Evolutionary conservation across 345 rosid species (phyloP), one percentile per base, ranked within the genome.

Genomic region (Eucalyptus guilfoylei): DNA sequence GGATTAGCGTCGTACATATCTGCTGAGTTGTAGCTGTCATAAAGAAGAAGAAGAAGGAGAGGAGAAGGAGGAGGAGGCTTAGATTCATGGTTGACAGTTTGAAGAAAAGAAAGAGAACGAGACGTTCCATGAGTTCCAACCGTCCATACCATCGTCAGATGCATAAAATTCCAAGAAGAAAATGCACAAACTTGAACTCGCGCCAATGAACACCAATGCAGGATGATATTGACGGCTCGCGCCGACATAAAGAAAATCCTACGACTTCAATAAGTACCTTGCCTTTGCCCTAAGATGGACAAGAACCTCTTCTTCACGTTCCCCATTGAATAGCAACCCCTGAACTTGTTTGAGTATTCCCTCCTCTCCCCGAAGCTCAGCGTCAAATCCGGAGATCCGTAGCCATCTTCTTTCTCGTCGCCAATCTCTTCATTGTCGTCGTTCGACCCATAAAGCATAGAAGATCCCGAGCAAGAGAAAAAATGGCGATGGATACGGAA

Each of bases 231-330:
- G n/a, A n/a, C 40, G 17, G 76, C 76, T 64, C 34, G 21, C 76
- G 76, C 17, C 40, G 76, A n/a, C 76, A 64, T 64, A n/a, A 32
- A 15, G 76, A 9, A 21, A 76, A 76, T 37, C 47, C 85, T 23
- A 21, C 85, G 85, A 11, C 85, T 40, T 76, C 85, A 76, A 40
- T 4, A 21, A 76, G 47, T 40, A 23, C 47, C 85, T 37, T 14
- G 15, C 13, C 76, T 45, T 58, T 91, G 89, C 48, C 94, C 93
- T 30, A 93, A 92, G 62, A 92, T 89, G 80, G 93, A 89, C 88
- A 90, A 67, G 85, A 95, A 91, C 83, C 89, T 92, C 87, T 91
- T 93, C 94, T 94, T 95, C 95, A 94, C 88, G 76, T 91, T 93
- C 52, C 89, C 90, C 92, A 93, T 86, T 11, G 93, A 92, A 86